These are phyloP conservation scores for Cystoderma amianthinum DNA, from an alignment of 768 basidiomycete genomes.

Conservation along the genomic window DNA sequence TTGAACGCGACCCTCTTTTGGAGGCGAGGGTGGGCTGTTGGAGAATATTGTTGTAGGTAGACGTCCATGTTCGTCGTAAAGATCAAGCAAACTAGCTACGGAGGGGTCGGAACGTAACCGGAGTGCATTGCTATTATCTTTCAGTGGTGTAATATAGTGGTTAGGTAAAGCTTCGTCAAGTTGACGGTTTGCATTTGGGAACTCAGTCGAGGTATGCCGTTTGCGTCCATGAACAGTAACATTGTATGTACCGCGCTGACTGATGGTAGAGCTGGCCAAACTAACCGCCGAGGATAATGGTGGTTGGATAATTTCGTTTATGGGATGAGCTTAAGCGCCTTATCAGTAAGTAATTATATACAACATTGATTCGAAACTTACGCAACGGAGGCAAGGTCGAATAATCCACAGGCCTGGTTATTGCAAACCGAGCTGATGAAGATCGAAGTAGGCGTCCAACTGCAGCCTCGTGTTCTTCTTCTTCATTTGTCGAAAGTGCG, in stretches of 20 bases:
- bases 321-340: constrained; percentile 50
- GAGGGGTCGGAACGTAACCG: constrained; percentile 72
- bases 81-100: constrained; percentile 62
- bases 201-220: constrained; percentile 55
- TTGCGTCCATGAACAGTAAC: constrained; percentile 66
- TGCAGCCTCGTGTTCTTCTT: constrained; percentile 46
- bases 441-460: constrained; percentile 58
- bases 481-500: constrained; percentile 19
- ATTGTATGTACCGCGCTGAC: constrained; percentile 55
- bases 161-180: constrained; percentile 17
- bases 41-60: constrained; percentile 59
- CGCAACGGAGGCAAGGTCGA: constrained; percentile 60
- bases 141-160: constrained; percentile 25
- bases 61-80: constrained; percentile 70
- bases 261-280: constrained; percentile 42
- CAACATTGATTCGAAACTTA: constrained; percentile 28
- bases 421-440: constrained; percentile 60
- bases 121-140: constrained; percentile 43
- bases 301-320: constrained; percentile 45
- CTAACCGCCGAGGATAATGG: constrained; percentile 47
- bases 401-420: constrained; percentile 50
- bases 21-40: constrained; percentile 39
- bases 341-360: constrained; percentile 5
- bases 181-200: constrained; percentile 52
- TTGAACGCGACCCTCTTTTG: constrained; percentile 42